Evolutionary conservation across 2,329 filamentous ascomycete species (phyloP).

Genomic region (Dissoconium aciculare): DNA sequence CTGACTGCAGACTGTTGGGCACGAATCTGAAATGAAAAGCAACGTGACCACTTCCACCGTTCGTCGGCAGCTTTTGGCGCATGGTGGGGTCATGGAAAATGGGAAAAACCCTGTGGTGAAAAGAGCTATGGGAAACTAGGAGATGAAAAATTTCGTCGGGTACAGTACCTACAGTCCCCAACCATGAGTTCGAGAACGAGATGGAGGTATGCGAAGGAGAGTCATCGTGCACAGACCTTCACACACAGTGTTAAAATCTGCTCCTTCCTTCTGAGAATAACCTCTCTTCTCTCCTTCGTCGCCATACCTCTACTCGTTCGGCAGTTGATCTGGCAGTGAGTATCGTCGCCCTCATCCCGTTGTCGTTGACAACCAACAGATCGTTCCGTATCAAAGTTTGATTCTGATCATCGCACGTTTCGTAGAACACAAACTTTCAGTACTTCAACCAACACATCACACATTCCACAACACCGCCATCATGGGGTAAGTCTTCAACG

Average conservation of each 20-base stretch:
- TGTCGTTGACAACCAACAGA: neutral
- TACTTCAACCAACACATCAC: slow-evolving; percentile 18
- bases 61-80: too few species aligned
- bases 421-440: slow-evolving; percentile 17
- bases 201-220: neutral
- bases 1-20: too few species aligned
- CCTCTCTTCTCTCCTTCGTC: slow-evolving; percentile 6
- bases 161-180: too few species aligned
- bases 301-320: slow-evolving; percentile 17
- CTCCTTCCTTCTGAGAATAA: slow-evolving; percentile 5
- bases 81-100: too few species aligned
- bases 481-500: slow-evolving; percentile 43
- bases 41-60: too few species aligned
- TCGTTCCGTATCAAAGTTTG: neutral
- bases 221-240: slow-evolving; percentile 8
- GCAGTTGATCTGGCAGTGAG: slow-evolving; percentile 15
- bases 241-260: slow-evolving; percentile 11
- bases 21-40: too few species aligned
- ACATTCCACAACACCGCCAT: slow-evolving; percentile 29
- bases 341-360: slow-evolving; percentile 3
- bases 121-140: too few species aligned
- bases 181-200: neutral
- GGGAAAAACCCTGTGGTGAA: too few species aligned
- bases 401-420: slow-evolving; percentile 12
- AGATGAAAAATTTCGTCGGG: too few species aligned